Percentiles rank a stretch among this genome's conserved stretches.
Evolutionary conservation across 768 basidiomycete genomes (phyloP).

Genomic region (Coprinopsis sp.): DNA sequence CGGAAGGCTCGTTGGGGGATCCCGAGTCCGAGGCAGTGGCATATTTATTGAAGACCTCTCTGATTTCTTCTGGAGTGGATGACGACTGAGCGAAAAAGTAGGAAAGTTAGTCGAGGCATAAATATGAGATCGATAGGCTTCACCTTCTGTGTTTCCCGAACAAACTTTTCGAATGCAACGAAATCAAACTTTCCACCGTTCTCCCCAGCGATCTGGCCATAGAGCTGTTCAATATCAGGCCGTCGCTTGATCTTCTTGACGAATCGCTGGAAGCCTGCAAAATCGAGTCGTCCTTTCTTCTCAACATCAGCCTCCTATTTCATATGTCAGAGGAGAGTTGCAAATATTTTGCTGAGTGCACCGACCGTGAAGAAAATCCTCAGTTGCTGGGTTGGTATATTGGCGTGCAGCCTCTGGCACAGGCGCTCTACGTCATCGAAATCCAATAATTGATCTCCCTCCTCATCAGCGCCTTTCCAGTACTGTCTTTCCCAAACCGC

Average conservation of each 20-base stretch:
- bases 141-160: slow-evolving; percentile 41
- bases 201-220: slow-evolving; percentile 31
- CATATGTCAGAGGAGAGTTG: slow-evolving; percentile 1
- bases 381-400: slow-evolving; percentile 49
- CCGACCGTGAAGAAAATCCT: slow-evolving; percentile 53
- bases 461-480: slow-evolving; percentile 70
- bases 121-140: not conserved
- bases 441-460: slow-evolving; percentile 55
- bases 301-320: slow-evolving; percentile 53
- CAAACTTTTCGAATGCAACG: slow-evolving; percentile 40
- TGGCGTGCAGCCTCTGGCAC: slow-evolving; percentile 67
- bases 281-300: slow-evolving; percentile 60
- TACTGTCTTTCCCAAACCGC: slow-evolving; percentile 77
- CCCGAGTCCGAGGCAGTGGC: slow-evolving; percentile 6
- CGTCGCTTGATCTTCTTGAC: slow-evolving; percentile 81
- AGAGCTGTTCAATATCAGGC: slow-evolving; percentile 72
- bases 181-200: slow-evolving; percentile 37
- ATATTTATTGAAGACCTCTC: slow-evolving; percentile 33
- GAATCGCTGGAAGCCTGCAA: slow-evolving; percentile 74
- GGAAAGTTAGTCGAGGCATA: slow-evolving; percentile 1
- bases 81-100: slow-evolving; percentile 25
- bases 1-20: slow-evolving; percentile 14
- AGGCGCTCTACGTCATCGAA: slow-evolving; percentile 71
- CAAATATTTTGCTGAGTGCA: not conserved
- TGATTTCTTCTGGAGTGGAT: slow-evolving; percentile 29